Conservation (phyloP, 192 early-diverging fungal species). For the Podila clonocystis region DNA sequence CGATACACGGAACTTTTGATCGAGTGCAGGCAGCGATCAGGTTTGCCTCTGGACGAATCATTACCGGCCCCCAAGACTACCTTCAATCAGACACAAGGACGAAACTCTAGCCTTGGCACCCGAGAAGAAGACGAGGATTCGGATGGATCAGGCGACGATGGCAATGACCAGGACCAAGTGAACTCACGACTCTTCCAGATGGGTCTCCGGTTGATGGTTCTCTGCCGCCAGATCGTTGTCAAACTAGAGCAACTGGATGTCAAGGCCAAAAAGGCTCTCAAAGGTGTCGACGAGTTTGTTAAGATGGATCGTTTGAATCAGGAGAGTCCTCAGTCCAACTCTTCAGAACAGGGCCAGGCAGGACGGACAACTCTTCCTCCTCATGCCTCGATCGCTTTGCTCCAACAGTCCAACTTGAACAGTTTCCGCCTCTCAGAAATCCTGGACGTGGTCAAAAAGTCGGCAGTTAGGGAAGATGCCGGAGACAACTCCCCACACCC, state of each 20-base stretch:
- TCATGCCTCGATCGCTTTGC: slow-evolving; percentile 50
- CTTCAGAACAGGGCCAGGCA: slow-evolving; percentile 6
- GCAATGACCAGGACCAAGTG: slow-evolving; percentile 58
- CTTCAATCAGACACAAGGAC: slow-evolving; percentile 1
- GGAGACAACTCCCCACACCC: not conserved
- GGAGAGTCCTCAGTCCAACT: slow-evolving; percentile 3
- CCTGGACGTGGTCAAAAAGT: slow-evolving; percentile 43
- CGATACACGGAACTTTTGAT: slow-evolving; percentile 54
- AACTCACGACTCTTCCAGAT: slow-evolving; percentile 69
- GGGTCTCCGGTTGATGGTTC: slow-evolving; percentile 68
- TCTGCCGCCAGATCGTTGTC: slow-evolving; percentile 57
- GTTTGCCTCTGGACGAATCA: slow-evolving; percentile 40
- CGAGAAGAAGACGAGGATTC: slow-evolving; percentile 36
- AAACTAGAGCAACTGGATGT: slow-evolving; percentile 55
- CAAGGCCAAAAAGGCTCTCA: slow-evolving; percentile 37
- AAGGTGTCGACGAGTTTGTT: slow-evolving; percentile 27
- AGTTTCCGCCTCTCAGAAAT: slow-evolving; percentile 54
- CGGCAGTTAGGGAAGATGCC: not conserved
- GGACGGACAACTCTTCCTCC: slow-evolving; percentile 15
- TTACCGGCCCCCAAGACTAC: slow-evolving; percentile 3
- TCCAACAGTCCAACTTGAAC: slow-evolving; percentile 66
- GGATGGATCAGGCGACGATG: slow-evolving; percentile 59
- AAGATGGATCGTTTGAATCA: slow-evolving; percentile 14
- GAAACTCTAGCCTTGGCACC: slow-evolving; percentile 9
- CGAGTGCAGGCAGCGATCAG: slow-evolving; percentile 51